Percentiles rank a stretch among this genome's conserved stretches.
phyloP scores from a whole-genome alignment of 805 yeast species.

The Myxozyma monticola region DNA sequence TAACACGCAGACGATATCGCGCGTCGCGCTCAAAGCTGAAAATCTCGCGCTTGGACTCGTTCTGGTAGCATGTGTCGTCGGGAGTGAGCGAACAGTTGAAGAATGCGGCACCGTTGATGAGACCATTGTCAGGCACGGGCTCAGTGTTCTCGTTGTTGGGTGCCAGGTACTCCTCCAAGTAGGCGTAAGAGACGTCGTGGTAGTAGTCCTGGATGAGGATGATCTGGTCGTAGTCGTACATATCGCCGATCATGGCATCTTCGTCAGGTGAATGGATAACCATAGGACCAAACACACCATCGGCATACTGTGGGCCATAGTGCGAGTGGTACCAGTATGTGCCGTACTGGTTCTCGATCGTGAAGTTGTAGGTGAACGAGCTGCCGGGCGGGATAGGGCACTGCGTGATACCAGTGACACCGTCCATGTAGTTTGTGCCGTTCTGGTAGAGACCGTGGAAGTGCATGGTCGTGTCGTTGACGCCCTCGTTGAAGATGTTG shows the following conservation, averaged over 20 bases:
- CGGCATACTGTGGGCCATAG: conserved; percentile 83
- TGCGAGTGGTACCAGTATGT: conserved; percentile 98
- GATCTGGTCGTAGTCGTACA: conserved; percentile 39
- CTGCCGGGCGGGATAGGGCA: conserved; percentile 84
- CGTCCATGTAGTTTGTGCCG: conserved; percentile 79
- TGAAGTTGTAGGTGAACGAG: conserved; percentile 77
- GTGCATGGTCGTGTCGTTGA: conserved; percentile 74
- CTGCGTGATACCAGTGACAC: conserved; percentile 81
- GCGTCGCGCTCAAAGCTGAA: conserved; percentile 21
- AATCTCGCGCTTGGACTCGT: conserved; percentile 28
- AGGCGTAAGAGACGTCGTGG: conserved; percentile 40
- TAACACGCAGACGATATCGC: conserved; percentile 33
- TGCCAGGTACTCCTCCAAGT: conserved; percentile 42
- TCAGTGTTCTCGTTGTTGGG: conserved; percentile 45
- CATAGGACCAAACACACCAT: conserved; percentile 63
- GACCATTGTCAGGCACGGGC: conserved; percentile 45
- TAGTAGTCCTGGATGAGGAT: conserved; percentile 47
- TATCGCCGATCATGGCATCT: conserved; percentile 34
- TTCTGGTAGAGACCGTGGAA: conserved; percentile 91
- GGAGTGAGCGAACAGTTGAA: conserved; percentile 36
- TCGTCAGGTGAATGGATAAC: conserved; percentile 45
- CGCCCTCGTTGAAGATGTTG: conserved; percentile 68
- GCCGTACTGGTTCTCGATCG: conserved; percentile 69
- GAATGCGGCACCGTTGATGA: conserved; percentile 44
- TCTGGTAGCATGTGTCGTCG: conserved; percentile 35